Conservation (phyloP, 441 rosid species). For the Erodium texanum region DNA sequence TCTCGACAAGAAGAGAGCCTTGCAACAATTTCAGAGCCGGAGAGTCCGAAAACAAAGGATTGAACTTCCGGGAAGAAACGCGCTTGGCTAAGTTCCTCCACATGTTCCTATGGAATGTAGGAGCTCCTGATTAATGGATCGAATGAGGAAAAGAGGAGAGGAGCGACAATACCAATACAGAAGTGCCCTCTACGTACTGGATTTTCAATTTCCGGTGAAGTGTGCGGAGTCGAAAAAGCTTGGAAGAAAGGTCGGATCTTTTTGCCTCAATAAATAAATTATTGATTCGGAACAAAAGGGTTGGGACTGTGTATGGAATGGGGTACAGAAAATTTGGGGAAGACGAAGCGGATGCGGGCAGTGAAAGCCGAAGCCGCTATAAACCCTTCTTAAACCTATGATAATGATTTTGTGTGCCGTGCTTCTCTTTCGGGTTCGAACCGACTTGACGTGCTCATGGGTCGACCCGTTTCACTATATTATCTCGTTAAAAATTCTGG, state of each 20-base stretch:
- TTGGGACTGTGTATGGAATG: background rate
- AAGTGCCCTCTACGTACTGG: background rate
- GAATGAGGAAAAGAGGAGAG: too few species aligned
- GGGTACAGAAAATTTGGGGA: background rate
- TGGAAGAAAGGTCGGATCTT: background rate
- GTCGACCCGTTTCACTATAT: too few species aligned
- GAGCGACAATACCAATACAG: too few species aligned
- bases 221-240: too few species aligned
- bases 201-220: background rate
- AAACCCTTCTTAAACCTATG: background rate
- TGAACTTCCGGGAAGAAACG: slow-evolving; percentile 36
- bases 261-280: too few species aligned
- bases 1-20: slow-evolving; percentile 16
- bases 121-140: too few species aligned
- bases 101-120: slow-evolving; percentile 30
- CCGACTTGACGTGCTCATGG: background rate
- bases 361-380: too few species aligned
- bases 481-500: too few species aligned
- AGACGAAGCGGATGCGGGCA: background rate
- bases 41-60: slow-evolving; percentile 17
- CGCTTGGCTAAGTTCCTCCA: slow-evolving; percentile 58
- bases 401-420: background rate
- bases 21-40: slow-evolving; percentile 3
- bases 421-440: background rate
- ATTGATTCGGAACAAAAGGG: too few species aligned